Evolutionary conservation across 805 yeast genomes (phyloP).

Genomic region (Kurtzmaniella fragi): DNA sequence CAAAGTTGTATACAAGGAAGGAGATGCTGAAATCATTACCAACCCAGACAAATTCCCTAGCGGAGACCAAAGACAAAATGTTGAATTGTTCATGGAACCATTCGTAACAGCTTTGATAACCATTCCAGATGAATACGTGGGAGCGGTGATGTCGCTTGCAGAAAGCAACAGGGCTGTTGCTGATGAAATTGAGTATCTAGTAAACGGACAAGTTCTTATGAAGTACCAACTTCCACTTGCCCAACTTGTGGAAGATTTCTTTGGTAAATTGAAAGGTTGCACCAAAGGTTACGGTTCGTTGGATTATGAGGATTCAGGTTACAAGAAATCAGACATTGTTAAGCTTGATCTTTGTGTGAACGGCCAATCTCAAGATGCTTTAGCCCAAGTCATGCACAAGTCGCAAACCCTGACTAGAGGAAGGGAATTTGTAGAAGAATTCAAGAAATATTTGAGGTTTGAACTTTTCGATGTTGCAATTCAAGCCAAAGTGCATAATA

Average conservation of each 20-base stretch:
- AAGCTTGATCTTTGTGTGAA: slow-evolving; percentile 87
- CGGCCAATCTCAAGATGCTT: slow-evolving; percentile 85
- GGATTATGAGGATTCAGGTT: slow-evolving; percentile 93
- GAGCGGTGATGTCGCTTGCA: slow-evolving; percentile 81
- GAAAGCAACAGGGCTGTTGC: slow-evolving; percentile 82
- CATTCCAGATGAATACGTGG: slow-evolving; percentile 84
- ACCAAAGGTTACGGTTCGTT: slow-evolving; percentile 92
- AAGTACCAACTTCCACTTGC: slow-evolving; percentile 82
- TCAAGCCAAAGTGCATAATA: slow-evolving; percentile 79
- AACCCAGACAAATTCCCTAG: slow-evolving; percentile 95
- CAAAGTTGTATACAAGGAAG: slow-evolving; percentile 63
- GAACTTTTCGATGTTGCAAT: slow-evolving; percentile 91
- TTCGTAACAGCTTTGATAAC: slow-evolving; percentile 87
- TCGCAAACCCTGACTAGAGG: slow-evolving; percentile 72
- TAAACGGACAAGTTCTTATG: slow-evolving; percentile 75
- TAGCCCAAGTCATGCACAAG: slow-evolving; percentile 84
- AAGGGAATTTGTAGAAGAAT: slow-evolving; percentile 74
- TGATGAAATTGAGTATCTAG: slow-evolving; percentile 67
- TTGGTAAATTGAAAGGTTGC: slow-evolving; percentile 85
- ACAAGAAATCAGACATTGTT: slow-evolving; percentile 70
- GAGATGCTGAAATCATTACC: slow-evolving; percentile 59
- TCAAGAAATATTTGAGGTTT: slow-evolving; percentile 71
- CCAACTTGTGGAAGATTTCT: slow-evolving; percentile 90
- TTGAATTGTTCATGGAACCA: slow-evolving; percentile 67
- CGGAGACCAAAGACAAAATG: slow-evolving; percentile 38